Evolutionary conservation across 2,329 filamentous ascomycete species (phyloP).

Genomic region (Aspergillus fumigatus): DNA sequence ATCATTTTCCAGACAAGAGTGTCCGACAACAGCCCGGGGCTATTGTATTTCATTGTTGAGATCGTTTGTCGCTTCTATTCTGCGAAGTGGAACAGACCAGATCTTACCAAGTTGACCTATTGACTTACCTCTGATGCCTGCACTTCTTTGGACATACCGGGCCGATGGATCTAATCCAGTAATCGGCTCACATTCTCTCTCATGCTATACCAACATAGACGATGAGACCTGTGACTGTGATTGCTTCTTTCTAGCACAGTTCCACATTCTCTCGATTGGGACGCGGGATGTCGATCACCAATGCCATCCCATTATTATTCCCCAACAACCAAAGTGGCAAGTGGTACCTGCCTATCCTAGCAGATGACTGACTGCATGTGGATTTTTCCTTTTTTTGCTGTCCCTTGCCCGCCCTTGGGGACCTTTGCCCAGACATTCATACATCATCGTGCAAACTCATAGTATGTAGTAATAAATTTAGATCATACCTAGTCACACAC

Average conservation of each 20-base stretch:
- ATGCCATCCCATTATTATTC: background rate
- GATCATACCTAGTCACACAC: too few relatives aligned
- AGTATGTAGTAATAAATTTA: background rate
- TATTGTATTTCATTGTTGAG: background rate
- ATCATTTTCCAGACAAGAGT: background rate
- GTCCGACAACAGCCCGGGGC: background rate
- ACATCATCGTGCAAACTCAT: slow-evolving; percentile 1
- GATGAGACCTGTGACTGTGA: background rate
- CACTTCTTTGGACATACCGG: background rate
- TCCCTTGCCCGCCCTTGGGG: background rate
- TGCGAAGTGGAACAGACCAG: too few relatives aligned
- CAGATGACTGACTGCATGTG: background rate
- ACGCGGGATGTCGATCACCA: background rate
- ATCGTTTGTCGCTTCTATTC: too few relatives aligned
- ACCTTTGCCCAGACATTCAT: slow-evolving; percentile 2
- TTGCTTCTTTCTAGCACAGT: background rate
- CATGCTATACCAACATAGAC: background rate
- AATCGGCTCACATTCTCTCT: background rate
- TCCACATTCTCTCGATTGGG: background rate
- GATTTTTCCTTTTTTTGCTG: too few relatives aligned
- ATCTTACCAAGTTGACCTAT: background rate
- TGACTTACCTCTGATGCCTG: background rate
- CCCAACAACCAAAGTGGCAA: background rate
- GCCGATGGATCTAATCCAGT: too few relatives aligned
- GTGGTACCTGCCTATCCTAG: background rate